Evolutionary conservation across 2,329 filamentous ascomycete species (phyloP), one percentile per base, ranked within the genome.

Genomic region (Monosporascus sp.): DNA sequence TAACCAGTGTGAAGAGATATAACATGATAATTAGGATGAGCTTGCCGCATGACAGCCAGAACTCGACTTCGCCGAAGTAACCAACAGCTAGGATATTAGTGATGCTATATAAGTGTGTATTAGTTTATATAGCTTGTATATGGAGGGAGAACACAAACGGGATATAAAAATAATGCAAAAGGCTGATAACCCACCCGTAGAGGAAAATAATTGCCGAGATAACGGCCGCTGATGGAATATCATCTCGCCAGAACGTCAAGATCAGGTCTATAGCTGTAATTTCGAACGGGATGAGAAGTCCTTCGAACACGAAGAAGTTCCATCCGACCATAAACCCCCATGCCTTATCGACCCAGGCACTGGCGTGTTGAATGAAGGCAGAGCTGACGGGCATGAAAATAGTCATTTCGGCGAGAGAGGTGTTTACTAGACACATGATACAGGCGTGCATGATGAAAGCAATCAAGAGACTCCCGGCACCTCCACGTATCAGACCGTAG

Each of bases 221-320:
- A 50, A 78, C 72, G 4, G 66, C 77, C 20, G 71, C 74, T 0
- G 72, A 70, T 5, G 76, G 76, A 1, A 77, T 71, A 16, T 65
- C 64, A 52, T 73, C 67, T 22, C 67, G 77, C 77, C 77, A 81
- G 58, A 74, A 81, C 22, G 72, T 70, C 53, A 80, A 70, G 22
- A 80, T 75, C 49, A 78, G 64, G 52, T 73, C 78, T 62, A 76
- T 71, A 5, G 77, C 77, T 14, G 76, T 75, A 43, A 80, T 73
- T 58, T 81, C 78, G 51, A 79, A 80, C 0, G 78, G 78, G 3
- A 80, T 74, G 48, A 79, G 65, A 7, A 75, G 69, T 7, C 75
- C 77, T 64, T 78, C 73, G 53, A 77, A 77, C 48, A 80, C 63
- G 63, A 79, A 79, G 60, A 78, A 80, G 57, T 79, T 79, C 66